Conservation (phyloP, 2,329 filamentous ascomycete species). For the Diaporthe capsici region DNA sequence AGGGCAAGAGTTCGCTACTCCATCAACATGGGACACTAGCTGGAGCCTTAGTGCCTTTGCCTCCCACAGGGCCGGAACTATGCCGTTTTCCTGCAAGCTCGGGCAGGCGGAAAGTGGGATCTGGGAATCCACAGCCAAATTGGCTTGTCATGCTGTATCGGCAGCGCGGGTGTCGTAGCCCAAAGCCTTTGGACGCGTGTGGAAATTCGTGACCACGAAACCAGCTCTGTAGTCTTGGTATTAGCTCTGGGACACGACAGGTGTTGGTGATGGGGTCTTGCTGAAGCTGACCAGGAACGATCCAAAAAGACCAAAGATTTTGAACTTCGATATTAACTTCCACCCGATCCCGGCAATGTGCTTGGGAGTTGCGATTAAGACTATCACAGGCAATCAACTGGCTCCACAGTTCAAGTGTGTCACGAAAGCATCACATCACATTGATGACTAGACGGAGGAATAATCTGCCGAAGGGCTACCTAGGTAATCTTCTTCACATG, state of each 20-base stretch:
- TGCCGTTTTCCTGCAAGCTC: constrained; percentile 19
- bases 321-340: neutral
- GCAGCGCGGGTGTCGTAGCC: neutral
- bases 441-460: neutral
- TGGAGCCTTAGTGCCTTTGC: constrained; percentile 10
- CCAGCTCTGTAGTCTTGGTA: neutral
- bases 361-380: neutral
- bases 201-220: neutral
- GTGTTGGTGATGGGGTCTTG: neutral
- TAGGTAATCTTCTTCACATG: neutral
- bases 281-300: neutral
- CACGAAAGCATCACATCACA: constrained; percentile 12
- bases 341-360: neutral
- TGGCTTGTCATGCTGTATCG: constrained; percentile 12
- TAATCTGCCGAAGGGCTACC: neutral
- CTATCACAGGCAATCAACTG: neutral
- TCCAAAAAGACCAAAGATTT: neutral
- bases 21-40: constrained; percentile 19
- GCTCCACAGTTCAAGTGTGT: neutral
- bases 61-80: constrained; percentile 12
- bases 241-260: neutral
- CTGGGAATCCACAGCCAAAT: neutral
- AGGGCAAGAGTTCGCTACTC: constrained; percentile 7
- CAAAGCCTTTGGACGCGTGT: neutral
- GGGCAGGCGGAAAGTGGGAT: constrained; percentile 17